These are phyloP conservation scores for Solanum paucissectum DNA, from an alignment of 257 asterid genomes.

Conservation along the genomic window DNA sequence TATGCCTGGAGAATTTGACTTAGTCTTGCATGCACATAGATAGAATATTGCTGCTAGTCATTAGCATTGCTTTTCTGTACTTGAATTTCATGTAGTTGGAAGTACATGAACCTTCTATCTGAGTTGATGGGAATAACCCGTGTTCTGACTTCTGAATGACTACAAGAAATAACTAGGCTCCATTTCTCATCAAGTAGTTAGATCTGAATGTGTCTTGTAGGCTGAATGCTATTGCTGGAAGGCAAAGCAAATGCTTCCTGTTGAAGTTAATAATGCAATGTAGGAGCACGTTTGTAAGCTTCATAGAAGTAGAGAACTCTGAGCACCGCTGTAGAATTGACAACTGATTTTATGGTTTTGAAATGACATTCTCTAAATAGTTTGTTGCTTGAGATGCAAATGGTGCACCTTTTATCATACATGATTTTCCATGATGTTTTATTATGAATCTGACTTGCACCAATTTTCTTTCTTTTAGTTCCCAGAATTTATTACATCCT, in stretches of 20 bases:
- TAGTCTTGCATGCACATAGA: not conserved
- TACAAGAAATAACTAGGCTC: not conserved
- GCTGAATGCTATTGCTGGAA: not conserved
- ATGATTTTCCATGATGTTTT: not conserved
- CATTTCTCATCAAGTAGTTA: not conserved
- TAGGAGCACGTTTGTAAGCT: not conserved
- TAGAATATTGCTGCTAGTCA: not conserved
- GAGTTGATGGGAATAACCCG: not conserved
- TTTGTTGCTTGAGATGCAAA: not conserved
- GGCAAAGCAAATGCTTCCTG: not conserved
- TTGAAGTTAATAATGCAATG: not conserved
- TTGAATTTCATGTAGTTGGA: not conserved
- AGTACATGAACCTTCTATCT: not conserved
- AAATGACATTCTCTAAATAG: not conserved
- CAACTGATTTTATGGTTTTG: not conserved
- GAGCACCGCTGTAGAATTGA: not conserved
- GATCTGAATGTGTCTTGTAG: not conserved
- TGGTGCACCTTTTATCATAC: not conserved
- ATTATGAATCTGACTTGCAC: not conserved
- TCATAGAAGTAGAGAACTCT: not conserved
- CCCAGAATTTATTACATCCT: slow-evolving; percentile 66
- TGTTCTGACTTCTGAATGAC: slow-evolving; percentile 1
- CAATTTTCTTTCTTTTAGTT: slow-evolving; percentile 41
- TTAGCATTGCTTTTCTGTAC: not conserved
- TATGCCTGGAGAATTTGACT: not conserved